Evolutionary conservation across 139 green algal species (phyloP), one percentile per base, ranked within the genome.

Genomic region (Deuterostichococcus epilithicus): DNA sequence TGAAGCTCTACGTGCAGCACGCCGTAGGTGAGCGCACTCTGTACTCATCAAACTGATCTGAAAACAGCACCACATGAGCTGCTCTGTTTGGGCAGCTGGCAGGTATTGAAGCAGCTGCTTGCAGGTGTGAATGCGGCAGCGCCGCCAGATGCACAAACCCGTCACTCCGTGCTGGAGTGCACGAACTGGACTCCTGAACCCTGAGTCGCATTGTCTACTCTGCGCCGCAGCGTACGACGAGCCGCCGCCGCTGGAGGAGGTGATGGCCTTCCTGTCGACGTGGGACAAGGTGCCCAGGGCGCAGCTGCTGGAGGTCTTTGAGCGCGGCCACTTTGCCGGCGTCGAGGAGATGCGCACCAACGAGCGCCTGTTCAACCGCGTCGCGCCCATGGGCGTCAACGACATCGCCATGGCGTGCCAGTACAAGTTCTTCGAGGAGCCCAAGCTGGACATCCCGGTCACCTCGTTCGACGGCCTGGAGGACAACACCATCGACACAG

Each of bases 341-440:
- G 65, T 88, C 47, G 81, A 87, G 18, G 81, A 88, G 32, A 88
- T 88, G 84, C 76, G 75, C 67, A 58, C 23, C 44, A 87, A 77
- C 74, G 68, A 81, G n/a, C 71, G 81, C 15, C 71, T 88, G 30
- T 88, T 87, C 74, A 28, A 85, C 2, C 74, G 75, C 28, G 78
- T 88, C 6, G 84, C 84, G 26, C 84, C 84, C 8, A 80, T 88
- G 35, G 84, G 68, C 34, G 76, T 88, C 34, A 79, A 78, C 33
- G 84, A 88, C 73, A 87, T 87, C n/a, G 78, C 81, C 23, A 87
- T 88, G 84, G 84, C 84, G 3, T 79, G 87, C 5, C 79, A 83
- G 44, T 88, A 88, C 78, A 47, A 33, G 44, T 71, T 77, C 65
- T 20, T 26, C 2, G 3, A 45, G 10, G n/a, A 4, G 22, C 42